Base-by-base conservation (phyloP, 805 yeast species). In the Hanseniaspora osmophila region DNA sequence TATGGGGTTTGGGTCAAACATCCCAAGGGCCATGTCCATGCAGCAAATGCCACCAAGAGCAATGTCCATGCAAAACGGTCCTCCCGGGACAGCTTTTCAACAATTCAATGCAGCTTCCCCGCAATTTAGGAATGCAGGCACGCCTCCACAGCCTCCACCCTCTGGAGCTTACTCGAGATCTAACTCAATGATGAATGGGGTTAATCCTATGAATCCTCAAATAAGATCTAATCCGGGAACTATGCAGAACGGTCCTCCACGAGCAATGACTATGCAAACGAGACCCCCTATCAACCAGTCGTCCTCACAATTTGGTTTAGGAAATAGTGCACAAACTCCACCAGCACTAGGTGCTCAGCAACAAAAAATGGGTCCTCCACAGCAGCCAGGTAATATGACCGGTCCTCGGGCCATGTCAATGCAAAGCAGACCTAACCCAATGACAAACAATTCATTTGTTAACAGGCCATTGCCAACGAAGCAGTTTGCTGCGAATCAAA, bases 1-100 rank as follows among this genome's bases (percentile, higher is more conserved):
- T 22, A 35, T 35, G 38, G 38, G 16, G 15, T 13, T n/a, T 10
- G 16, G n/a, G 38, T 9, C 15, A 35, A 13, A n/a, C 18, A 49
- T 55, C 30, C 70, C 73, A 12, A 57, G 75, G 35, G 61, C 76
- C 4, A 70, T 69, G 76, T 71, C 76, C 1, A 37, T 29, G 32
- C 43, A 27, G 29, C 47, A 43, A 16, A 42, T 37, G 39, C 35
- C 16, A 16, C 37, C 37, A 52, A 29, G 45, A 55, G 49, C 43
- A 54, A 22, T 51, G 17, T 53, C 52, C 18, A 38, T 49, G 38
- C 37, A 35, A 37, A 22, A 4, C 7, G 27, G 27, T 22, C 27
- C 27, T 4, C 27, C 27, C 7, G 27, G 27, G 7, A 22, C 27
- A 22, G 27, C 27, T 22, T 22, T 22, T 22, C n/a, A n/a, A n/a